Conservation (phyloP, 495 filamentous ascomycete species). For the Penicillium arizonense region DNA sequence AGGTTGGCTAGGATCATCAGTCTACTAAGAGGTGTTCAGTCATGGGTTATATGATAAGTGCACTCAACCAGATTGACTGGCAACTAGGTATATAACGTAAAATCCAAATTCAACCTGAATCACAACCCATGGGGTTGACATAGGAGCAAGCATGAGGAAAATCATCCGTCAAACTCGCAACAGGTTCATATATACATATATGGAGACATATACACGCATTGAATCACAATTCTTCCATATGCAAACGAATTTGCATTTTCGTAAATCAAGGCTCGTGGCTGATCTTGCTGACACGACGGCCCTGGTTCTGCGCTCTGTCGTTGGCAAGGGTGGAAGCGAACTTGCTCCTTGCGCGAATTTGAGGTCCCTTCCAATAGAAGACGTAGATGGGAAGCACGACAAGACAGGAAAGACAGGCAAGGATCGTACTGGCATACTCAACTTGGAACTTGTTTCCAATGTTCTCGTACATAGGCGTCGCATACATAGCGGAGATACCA, state of each 20-base stretch:
- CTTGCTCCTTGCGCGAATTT: slow-evolving; percentile 42
- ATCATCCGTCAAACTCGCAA: not conserved
- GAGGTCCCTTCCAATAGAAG: slow-evolving; percentile 50
- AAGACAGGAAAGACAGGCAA: slow-evolving; percentile 42
- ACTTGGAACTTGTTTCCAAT: slow-evolving; percentile 38
- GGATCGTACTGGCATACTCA: slow-evolving; percentile 41
- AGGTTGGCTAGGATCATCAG: too few species aligned
- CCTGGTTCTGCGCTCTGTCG: slow-evolving; percentile 26
- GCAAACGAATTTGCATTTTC: not conserved
- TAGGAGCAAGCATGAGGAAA: not conserved
- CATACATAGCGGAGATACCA: slow-evolving; percentile 44
- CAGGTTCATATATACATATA: slow-evolving; percentile 7
- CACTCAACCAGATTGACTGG: too few species aligned
- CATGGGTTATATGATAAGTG: too few species aligned
- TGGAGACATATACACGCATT: not conserved
- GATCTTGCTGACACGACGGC: slow-evolving; percentile 26
- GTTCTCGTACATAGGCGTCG: slow-evolving; percentile 40
- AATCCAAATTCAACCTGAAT: not conserved
- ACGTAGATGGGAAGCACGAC: slow-evolving; percentile 49
- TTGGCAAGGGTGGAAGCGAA: slow-evolving; percentile 40
- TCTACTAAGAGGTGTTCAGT: too few species aligned
- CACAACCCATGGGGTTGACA: not conserved
- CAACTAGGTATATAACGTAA: too few species aligned
- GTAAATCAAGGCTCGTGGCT: slow-evolving; percentile 6
- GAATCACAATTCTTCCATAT: not conserved